These are phyloP conservation scores for Fonsecaea nubica DNA, from an alignment of 2,329 filamentous ascomycete species.

Conservation along the genomic window DNA sequence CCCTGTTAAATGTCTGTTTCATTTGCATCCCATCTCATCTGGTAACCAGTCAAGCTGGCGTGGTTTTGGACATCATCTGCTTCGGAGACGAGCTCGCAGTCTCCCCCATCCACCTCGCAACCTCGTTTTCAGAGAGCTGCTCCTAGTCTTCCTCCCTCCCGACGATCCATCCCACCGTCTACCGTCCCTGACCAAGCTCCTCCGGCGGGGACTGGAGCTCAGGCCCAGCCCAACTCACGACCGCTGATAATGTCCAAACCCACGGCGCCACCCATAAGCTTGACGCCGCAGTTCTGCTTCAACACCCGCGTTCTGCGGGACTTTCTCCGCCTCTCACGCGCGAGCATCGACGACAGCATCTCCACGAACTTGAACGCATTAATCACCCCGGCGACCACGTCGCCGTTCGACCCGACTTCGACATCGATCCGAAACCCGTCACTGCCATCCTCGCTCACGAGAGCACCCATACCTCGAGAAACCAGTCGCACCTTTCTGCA, in stretches of 20 bases:
- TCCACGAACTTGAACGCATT: constrained; percentile 91
- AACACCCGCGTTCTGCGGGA: constrained; percentile 61
- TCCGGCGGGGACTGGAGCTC: neutral
- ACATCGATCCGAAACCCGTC: constrained; percentile 59
- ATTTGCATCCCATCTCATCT: neutral
- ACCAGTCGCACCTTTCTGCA: constrained; percentile 77
- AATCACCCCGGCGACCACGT: constrained; percentile 70
- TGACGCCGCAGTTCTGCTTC: constrained; percentile 75
- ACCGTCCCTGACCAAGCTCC: neutral
- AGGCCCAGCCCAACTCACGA: neutral
- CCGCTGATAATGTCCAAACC: constrained; percentile 48
- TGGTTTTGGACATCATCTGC: constrained; percentile 38
- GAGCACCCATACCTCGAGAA: constrained; percentile 48
- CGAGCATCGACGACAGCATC: constrained; percentile 90
- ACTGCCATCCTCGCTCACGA: constrained; percentile 26
- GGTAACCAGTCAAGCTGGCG: constrained; percentile 39
- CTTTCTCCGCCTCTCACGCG: constrained; percentile 85
- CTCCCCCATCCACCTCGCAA: constrained; percentile 23
- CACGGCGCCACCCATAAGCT: constrained; percentile 40
- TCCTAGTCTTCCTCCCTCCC: constrained; percentile 1
- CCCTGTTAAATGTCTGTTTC: neutral
- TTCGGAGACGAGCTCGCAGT: constrained; percentile 15
- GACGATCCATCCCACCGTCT: neutral
- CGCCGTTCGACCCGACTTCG: constrained; percentile 78
- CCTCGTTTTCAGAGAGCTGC: constrained; percentile 12